Base-by-base conservation (phyloP, 495 filamentous ascomycete species). In the Trichoderma gamsii region DNA sequence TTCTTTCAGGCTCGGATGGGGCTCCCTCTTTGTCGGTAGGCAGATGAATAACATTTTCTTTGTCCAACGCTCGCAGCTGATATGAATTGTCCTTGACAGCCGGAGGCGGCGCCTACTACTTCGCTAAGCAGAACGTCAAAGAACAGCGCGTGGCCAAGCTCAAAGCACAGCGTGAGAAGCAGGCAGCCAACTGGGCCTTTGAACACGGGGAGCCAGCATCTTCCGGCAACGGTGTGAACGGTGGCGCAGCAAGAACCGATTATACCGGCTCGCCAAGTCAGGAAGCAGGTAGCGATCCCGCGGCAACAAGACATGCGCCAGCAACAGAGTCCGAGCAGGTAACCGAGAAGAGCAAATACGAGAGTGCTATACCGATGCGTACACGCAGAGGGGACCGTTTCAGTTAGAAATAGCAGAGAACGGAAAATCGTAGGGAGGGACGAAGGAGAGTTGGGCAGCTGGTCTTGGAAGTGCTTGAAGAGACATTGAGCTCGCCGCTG, bases 51-150 rank as follows among this genome's bases (percentile, higher is more conserved):
- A 27, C 27, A 18, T 21, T 63, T 16, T 38, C 25, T 43, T 56
- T 43, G 1, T 25, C 18, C 32, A 21, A 11, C 12, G 3, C 63
- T 41, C n/a, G 9, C 63, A 44, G 32, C 63, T 44, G 35, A 41
- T 27, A 4, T 41, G 49, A 21, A 18, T 25, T 23, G n/a, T 16
- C 8, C 29, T 15, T 63, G 68, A 41, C 74, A 92, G 95, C 93
- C 74, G 95, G 91, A 74, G 93, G 86, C 66, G 79, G 72, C 46
- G 92, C 95, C 70, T 99, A 99, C 84, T 92, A 92, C 81, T 97
- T 97, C 77, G 96, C 95, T 67, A 99, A 99, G 83, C 84, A 88
- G 71, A 89, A 88, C 76, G 93, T 99, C 83, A 94, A 97, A 72
- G 90, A 90, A 70, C 91, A 97, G 79, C 90, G 92, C 51, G 83